These are phyloP conservation scores for Ajuga reptans DNA, from an alignment of 305 asterid species.

Conservation along the genomic window DNA sequence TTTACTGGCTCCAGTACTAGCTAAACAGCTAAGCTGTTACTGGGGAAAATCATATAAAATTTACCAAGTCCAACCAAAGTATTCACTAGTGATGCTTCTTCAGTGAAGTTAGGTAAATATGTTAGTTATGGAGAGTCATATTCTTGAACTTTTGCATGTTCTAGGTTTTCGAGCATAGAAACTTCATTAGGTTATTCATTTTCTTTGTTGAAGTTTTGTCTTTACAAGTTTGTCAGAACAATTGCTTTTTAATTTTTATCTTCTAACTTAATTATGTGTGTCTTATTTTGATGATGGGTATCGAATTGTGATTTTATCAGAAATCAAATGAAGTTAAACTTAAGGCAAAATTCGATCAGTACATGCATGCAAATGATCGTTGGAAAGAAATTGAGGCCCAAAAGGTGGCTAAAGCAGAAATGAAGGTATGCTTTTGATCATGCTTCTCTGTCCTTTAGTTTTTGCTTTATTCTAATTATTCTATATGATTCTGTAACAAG, in stretches of 20 bases:
- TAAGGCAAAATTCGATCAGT: constrained; percentile 41
- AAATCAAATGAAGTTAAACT: constrained; percentile 48
- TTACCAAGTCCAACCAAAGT: neutral
- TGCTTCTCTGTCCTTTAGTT: neutral
- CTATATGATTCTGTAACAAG: constrained; percentile 37
- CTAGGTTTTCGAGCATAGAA: neutral
- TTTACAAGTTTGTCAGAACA: neutral
- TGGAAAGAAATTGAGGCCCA: constrained; percentile 57
- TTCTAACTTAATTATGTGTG: neutral
- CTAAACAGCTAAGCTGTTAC: neutral
- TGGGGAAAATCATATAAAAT: neutral
- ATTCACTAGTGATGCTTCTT: constrained; percentile 3
- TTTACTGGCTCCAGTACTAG: neutral
- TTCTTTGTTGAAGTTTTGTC: neutral
- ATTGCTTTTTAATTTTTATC: neutral
- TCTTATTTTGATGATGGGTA: constrained; percentile 18
- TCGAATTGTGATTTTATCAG: constrained; percentile 36
- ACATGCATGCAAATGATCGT: constrained; percentile 50
- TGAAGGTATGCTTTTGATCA: constrained; percentile 43
- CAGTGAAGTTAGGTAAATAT: neutral
- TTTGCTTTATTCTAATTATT: constrained; percentile 16
- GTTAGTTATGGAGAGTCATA: neutral
- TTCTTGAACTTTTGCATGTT: neutral
- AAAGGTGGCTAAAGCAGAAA: constrained; percentile 54
- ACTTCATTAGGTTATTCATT: neutral